Evolutionary conservation across 2,329 filamentous ascomycete species (phyloP), one percentile per base, ranked within the genome.

Genomic region (Colletotrichum sp.): DNA sequence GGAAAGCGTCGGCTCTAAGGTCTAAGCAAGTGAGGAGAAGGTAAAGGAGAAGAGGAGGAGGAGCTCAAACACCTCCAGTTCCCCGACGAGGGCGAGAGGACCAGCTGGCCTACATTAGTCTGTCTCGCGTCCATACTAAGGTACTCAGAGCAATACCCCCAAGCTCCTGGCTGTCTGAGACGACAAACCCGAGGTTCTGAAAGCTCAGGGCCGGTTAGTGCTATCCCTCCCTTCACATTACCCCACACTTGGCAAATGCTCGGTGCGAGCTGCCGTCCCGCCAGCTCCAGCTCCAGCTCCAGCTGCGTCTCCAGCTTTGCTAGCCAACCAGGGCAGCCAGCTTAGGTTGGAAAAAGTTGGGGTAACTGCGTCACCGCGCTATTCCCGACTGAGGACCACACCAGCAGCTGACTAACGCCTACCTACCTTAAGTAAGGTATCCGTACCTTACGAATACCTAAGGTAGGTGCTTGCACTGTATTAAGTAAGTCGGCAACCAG

Each of bases 191-290:
- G 57, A 59, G 73, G 21, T 44, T 55, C 44, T 62, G 52, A 39
- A 64, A 49, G 36, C 30, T 57, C 32, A n/a, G 30, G 44, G 55
- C 44, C 65, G 64, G 65, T 49, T 74, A 64, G 62, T 64, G 62
- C 34, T 64, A 15, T 44, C 49, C 49, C 64, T 69, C 44, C n/a
- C n/a, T 52, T 52, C n/a, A 4, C 44, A 52, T 52, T 76, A 66
- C 74, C 74, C 74, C 74, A 76, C 74, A 74, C 64, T 76, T 74
- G 71, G 70, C 64, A 68, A 63, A 21, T 71, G 68, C 52, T 52
- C 52, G 65, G 44, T 52, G 44, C 44, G 44, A 13, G 44, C 44
- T 52, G 44, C 44, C 44, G 44, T 52, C 44, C 44, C 44, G n/a
- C 44, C n/a, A 52, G 44, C 44, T 21, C 44, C n/a, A 49, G 44